Evolutionary conservation across 345 rosid genomes (phyloP), one percentile per base, ranked within the genome.

Genomic region (Dimocarpus longan): DNA sequence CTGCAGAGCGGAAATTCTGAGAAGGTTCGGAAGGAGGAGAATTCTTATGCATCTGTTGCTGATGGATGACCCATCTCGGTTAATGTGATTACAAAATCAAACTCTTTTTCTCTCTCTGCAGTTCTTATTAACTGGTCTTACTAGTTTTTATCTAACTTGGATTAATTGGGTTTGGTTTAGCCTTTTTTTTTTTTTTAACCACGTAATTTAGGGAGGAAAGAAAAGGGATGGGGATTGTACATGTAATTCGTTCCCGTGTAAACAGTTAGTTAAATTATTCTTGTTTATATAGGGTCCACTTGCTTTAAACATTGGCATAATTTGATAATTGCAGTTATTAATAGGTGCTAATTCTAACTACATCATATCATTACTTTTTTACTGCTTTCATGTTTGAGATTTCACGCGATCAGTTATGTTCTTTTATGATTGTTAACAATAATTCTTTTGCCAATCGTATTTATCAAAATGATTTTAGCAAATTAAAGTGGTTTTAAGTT

Each of bases 71-170:
- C 80, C 10, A 68, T 44, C 75, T n/a, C 11, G 28, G 42, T 54
- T 37, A 52, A 32, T 37, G 10, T 37, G 12, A 39, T 5, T 66
- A 4, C 6, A 3, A 13, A 56, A 54, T 37, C 11, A 8, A 40
- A 73, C 48, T 32, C n/a, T n/a, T n/a, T n/a, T 3, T 32, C 52
- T 37, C 19, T 62, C 22, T 74, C 74, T 74, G 54, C 64, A 19
- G 28, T 24, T 54, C 10, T 60, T n/a, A 21, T 21, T 24, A 65
- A 71, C 73, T 59, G 68, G 57, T 15, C 63, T 43, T 73, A 71
- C 24, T 56, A 32, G 77, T 54, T 16, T 43, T 63, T 68, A 18
- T 60, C 77, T 78, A 71, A 80, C 82, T 22, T 76, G 40, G 16
- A 39, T 68, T 54, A 76, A 15, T 50, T 24, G 54, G 40, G 72